Base-by-base conservation (phyloP, 2,329 filamentous ascomycete genomes). In the Stemphylium beticola region DNA sequence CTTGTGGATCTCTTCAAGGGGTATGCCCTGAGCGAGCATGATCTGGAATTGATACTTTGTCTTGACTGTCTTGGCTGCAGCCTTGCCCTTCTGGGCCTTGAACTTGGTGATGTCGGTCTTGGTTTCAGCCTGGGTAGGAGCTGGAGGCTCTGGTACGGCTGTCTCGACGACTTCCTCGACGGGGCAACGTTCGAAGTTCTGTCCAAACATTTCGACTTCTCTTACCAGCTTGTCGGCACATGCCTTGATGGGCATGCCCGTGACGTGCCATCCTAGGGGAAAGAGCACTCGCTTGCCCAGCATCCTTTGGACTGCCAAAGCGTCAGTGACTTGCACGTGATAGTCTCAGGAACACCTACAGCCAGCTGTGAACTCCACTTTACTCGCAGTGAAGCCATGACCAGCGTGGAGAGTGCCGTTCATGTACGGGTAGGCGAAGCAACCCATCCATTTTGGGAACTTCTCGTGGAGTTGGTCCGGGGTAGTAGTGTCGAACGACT, bases 41-140 rank as follows among this genome's bases (percentile, higher is more conserved):
- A 96, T 96, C 79, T 93, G 90, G 77, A 93, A 96, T 74, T 96
- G 92, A 77, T 98, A 98, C 80, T 97, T 97, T 77, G 92, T 87
- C 79, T 96, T 95, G 68, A 93, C 88, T 0, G 90, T 87, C 82
- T 98, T 98, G 29, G 91, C 88, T 9, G 87, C 88, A 37, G 91
- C 91, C 81, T 99, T 98, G 78, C 74, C 70, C 77, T 92, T 96
- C 48, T 90, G 90, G 9, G 74, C 71, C 38, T 85, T 87, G 79
- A 98, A 98, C 78, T 98, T 98, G 66, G 90, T 92, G 49, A 92
- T 79, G 72, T 99, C 93, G 67, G 90, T 89, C 78, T 91, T 91
- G 59, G 83, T 80, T 62, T 84, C 77, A 37, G 83, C 83, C 60
- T 88, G 83, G 50, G 83, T 86, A 49, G 87, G 86, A 15, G 86